Conservation (phyloP, 176 grass and related monocot species). For the Triticum timopheevii region DNA sequence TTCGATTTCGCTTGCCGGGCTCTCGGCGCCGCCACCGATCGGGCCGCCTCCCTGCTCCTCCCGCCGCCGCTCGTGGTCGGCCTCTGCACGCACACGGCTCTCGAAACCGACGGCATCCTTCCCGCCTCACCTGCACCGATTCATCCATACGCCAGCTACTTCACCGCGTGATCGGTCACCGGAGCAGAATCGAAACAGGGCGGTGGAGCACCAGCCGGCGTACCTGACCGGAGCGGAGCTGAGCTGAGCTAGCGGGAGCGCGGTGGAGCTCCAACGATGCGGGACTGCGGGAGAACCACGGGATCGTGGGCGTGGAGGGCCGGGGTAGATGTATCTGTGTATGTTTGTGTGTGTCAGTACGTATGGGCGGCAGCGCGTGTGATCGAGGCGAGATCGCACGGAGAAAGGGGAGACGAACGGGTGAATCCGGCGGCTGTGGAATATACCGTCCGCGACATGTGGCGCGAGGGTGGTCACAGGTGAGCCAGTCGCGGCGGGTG, state of each 20-base stretch:
- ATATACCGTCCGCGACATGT: neutral
- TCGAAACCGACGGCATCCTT: slow-evolving; percentile 35
- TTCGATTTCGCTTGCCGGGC: neutral
- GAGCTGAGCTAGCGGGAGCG: neutral
- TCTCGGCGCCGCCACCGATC: slow-evolving; percentile 14
- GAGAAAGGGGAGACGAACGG: neutral
- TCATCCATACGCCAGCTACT: neutral
- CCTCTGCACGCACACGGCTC: slow-evolving; percentile 29
- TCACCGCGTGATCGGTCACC: neutral
- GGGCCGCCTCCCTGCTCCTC: slow-evolving; percentile 9
- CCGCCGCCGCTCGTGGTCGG: neutral
- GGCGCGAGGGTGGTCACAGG: slow-evolving; percentile 35
- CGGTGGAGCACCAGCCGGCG: neutral
- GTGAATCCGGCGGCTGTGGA: slow-evolving; percentile 21
- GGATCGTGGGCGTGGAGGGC: neutral
- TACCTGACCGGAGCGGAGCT: neutral
- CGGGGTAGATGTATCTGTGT: neutral
- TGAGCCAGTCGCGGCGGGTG: neutral
- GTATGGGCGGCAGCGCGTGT: neutral
- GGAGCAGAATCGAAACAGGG: no score
- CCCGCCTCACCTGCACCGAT: neutral
- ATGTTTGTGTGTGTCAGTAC: neutral
- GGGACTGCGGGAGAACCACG: neutral
- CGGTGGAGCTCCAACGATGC: neutral
- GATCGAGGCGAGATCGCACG: slow-evolving; percentile 4